Conservation (phyloP, 306 rosid genomes). For the Cucumis cinereus region DNA sequence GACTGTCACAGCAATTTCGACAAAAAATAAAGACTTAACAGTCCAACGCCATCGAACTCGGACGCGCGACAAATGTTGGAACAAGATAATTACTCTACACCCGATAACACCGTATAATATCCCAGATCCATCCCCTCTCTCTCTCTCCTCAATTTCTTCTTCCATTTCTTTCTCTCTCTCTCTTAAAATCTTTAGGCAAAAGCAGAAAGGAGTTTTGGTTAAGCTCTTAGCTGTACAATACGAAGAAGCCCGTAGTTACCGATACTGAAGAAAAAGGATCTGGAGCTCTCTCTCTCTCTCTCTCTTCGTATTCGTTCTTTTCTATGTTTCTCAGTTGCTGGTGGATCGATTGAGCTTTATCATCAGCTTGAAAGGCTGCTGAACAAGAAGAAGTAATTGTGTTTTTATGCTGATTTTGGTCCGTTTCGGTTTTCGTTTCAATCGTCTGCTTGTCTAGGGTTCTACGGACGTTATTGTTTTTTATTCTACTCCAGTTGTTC, state of each 20-base stretch:
- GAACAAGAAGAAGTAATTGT: conserved; percentile 18
- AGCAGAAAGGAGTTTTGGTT: conserved; percentile 18
- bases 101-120: conserved; percentile 14
- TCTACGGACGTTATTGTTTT: neutral
- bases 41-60: conserved; percentile 14
- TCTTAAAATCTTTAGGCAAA: neutral
- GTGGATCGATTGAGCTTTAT: conserved; percentile 24
- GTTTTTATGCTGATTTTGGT: conserved; percentile 34
- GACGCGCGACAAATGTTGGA: neutral
- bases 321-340: neutral
- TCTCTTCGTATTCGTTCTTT: neutral
- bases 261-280: conserved; percentile 24
- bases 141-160: neutral
- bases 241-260: conserved; percentile 21
- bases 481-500: neutral
- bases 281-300: conserved; percentile 16
- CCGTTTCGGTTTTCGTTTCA: conserved; percentile 13
- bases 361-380: conserved; percentile 27
- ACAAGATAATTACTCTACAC: conserved; percentile 19
- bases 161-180: neutral
- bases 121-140: conserved; percentile 6
- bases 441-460: conserved; percentile 23
- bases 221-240: conserved; percentile 37
- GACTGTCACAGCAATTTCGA: conserved; percentile 15
- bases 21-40: neutral